These are phyloP conservation scores for Triticum monococcum DNA, from an alignment of 176 grass and related monocot species.

Conservation along the genomic window DNA sequence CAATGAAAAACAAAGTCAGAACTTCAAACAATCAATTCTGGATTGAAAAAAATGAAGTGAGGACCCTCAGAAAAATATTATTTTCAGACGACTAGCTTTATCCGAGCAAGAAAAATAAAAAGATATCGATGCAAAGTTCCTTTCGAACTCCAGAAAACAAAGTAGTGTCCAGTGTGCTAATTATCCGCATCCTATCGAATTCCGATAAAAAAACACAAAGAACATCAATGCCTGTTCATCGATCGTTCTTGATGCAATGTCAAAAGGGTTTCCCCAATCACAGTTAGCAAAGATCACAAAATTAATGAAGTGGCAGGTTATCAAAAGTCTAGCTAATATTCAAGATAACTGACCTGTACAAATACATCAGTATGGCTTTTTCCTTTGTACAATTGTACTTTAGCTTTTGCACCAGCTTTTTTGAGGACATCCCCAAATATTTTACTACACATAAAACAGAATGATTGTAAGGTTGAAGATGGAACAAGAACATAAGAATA, in stretches of 20 bases:
- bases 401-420: conserved; percentile 62
- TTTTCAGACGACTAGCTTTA: neutral
- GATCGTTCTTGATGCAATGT: neutral
- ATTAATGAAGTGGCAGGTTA: neutral
- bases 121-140: neutral
- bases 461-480: neutral
- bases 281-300: neutral
- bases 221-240: neutral
- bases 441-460: conserved; percentile 51
- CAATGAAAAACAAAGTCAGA: conserved; percentile 22
- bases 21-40: neutral
- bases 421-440: conserved; percentile 53
- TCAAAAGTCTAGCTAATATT: neutral
- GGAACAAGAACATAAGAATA: conserved; percentile 12
- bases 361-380: conserved; percentile 99
- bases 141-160: neutral
- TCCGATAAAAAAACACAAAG: neutral
- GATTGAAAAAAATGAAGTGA: no score
- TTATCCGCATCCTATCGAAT: neutral
- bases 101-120: neutral
- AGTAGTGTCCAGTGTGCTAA: neutral
- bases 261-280: neutral
- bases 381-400: conserved; percentile 74
- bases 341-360: conserved; percentile 56
- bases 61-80: no score